Evolutionary conservation across 176 grass and related monocot species (phyloP).

Genomic region (Panicum miliaceum): DNA sequence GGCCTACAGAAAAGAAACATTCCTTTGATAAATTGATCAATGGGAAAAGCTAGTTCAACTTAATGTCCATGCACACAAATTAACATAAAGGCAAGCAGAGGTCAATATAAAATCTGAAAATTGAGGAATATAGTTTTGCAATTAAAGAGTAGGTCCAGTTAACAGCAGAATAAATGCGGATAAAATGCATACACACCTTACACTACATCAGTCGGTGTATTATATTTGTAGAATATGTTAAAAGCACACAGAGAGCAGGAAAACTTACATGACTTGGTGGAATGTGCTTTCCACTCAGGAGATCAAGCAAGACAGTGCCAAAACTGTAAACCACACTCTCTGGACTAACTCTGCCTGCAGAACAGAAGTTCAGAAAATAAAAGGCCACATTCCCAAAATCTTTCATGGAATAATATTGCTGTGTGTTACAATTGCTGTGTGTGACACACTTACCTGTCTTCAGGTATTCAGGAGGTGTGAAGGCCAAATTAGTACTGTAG

Average conservation of each 20-base stretch:
- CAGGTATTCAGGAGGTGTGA: slow-evolving; percentile 86
- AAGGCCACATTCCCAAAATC: not conserved
- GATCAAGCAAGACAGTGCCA: slow-evolving; percentile 88
- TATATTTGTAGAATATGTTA: not conserved
- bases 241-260: not conserved
- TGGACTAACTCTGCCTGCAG: slow-evolving; percentile 85
- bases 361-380: slow-evolving; percentile 33
- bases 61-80: not conserved
- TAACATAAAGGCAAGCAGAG: not conserved
- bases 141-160: not conserved
- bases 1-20: slow-evolving; percentile 52
- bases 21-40: not conserved
- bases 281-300: slow-evolving; percentile 94
- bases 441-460: slow-evolving; percentile 65
- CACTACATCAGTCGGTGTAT: not conserved
- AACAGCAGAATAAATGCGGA: not conserved
- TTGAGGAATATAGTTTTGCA: not conserved
- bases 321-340: slow-evolving; percentile 96
- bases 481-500: slow-evolving; percentile 93
- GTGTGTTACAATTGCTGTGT: slow-evolving; percentile 7
- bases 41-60: not conserved
- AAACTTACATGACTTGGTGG: slow-evolving; percentile 88
- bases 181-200: not conserved
- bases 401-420: slow-evolving; percentile 3
- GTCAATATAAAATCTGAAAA: not conserved